Base-by-base conservation (phyloP, 345 rosid genomes). In the Gossypium bickii region DNA sequence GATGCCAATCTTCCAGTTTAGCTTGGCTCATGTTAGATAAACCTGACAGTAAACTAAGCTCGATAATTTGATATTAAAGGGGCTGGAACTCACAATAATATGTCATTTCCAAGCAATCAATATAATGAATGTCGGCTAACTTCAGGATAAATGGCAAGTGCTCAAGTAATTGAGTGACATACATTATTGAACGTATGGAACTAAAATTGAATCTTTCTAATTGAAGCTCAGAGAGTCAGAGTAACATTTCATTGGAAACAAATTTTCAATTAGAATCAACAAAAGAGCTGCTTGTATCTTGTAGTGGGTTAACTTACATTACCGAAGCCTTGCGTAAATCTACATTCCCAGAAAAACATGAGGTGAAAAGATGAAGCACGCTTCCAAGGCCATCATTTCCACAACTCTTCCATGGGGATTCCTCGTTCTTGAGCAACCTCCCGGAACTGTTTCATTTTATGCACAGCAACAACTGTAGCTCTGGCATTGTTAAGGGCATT, bases 401-500 rank as follows among this genome's bases (percentile, higher is more conserved):
- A 94, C 74, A 92, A 79, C 78, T 89, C 90, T 86, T 92, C 97
- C 97, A 92, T 89, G 71, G 97, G 97, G 72, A 92, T 88, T 48
- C 98, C 97, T 58, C 98, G 92, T 13, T 94, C 93, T 17, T 70
- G 85, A 67, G 98, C 97, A 52, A 90, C 95, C 59, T 94, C 97
- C 0, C 84, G 78, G 76, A 91, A 87, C 83, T 87, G 93, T 82
- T 87, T 90, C 97, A 92, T 92, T 80, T 87, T 83, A 75, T 80
- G 87, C 58, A 92, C 88, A 0, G 97, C 97, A 5, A 86, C 97
- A 62, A 94, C 87, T 0, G 97, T 85, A 2, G 98, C 98, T 80
- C 97, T 88, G 9, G 97, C 97, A 41, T 94, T 92, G 87, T 92
- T 94, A 70, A 94, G 97, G 67, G 90, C 90, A 58, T 92, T 94